Evolutionary conservation across 176 grass and related monocot genomes (phyloP).

Genomic region (Ananas comosus): DNA sequence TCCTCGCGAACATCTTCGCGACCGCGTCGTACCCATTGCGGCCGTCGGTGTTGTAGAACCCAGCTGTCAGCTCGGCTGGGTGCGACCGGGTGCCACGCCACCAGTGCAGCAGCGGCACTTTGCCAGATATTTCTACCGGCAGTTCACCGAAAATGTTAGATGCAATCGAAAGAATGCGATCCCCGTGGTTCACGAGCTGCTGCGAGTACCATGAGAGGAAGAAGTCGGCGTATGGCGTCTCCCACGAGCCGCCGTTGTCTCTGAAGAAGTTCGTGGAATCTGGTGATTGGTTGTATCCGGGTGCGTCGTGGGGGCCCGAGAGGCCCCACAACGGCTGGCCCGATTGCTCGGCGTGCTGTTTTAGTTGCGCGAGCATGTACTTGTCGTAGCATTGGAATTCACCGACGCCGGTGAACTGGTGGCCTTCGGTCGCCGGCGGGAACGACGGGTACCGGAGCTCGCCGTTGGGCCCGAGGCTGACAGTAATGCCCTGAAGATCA

Average conservation of each 20-base stretch:
- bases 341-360: constrained; percentile 21
- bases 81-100: constrained; percentile 61
- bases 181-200: constrained; percentile 53
- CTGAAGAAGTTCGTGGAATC: constrained; percentile 49
- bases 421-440: constrained; percentile 28
- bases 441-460: constrained; percentile 86
- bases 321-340: constrained; percentile 57
- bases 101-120: constrained; percentile 64
- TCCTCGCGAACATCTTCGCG: constrained; percentile 52
- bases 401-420: constrained; percentile 49
- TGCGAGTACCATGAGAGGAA: constrained; percentile 92
- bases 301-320: constrained; percentile 50
- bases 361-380: constrained; percentile 54
- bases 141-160: constrained; percentile 33
- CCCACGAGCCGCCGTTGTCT: constrained; percentile 60
- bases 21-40: constrained; percentile 61
- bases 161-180: constrained; percentile 47
- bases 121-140: constrained; percentile 53
- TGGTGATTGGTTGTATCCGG: constrained; percentile 45
- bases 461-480: constrained; percentile 67
- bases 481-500: constrained; percentile 49
- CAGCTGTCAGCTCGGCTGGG: constrained; percentile 55
- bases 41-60: constrained; percentile 46
- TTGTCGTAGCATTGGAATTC: constrained; percentile 96
- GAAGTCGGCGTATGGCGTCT: constrained; percentile 63